phyloP scores from a whole-genome alignment of 148 eudicot genomes.

The Polygonum maritimum region DNA sequence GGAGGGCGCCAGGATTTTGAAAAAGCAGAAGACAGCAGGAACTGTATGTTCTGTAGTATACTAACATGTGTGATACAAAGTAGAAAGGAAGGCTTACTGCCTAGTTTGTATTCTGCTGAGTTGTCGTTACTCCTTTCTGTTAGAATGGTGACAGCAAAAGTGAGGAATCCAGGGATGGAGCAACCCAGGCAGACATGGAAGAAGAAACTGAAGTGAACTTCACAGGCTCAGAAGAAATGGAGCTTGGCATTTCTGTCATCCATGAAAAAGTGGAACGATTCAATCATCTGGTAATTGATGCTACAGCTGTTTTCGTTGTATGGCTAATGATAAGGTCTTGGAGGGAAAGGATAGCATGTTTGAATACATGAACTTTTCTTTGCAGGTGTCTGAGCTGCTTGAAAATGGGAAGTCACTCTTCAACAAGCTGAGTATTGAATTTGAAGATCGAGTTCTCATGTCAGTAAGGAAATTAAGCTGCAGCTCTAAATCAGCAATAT shows the following conservation, averaged over 20 bases:
- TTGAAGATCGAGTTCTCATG: constrained; percentile 77
- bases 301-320: not conserved
- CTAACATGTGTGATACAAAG: not conserved
- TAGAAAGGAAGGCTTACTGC: not conserved
- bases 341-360: not conserved
- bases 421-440: constrained; percentile 54
- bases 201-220: constrained; percentile 45
- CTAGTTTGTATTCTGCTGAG: not conserved
- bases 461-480: constrained; percentile 25
- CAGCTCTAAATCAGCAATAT: not conserved
- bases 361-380: constrained; percentile 4
- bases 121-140: constrained; percentile 8
- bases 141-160: constrained; percentile 42
- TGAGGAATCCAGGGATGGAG: constrained; percentile 21
- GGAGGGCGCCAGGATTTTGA: not conserved
- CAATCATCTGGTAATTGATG: constrained; percentile 53
- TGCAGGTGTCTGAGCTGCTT: constrained; percentile 77
- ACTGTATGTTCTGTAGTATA: not conserved
- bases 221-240: constrained; percentile 68
- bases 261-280: constrained; percentile 67
- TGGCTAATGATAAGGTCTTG: not conserved
- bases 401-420: constrained; percentile 72
- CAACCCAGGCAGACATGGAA: constrained; percentile 33
- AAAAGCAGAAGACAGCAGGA: constrained; percentile 2
- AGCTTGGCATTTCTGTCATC: constrained; percentile 52